Evolutionary conservation across 192 early-diverging fungal species (phyloP).

Genomic region (Gonapodya sp.): DNA sequence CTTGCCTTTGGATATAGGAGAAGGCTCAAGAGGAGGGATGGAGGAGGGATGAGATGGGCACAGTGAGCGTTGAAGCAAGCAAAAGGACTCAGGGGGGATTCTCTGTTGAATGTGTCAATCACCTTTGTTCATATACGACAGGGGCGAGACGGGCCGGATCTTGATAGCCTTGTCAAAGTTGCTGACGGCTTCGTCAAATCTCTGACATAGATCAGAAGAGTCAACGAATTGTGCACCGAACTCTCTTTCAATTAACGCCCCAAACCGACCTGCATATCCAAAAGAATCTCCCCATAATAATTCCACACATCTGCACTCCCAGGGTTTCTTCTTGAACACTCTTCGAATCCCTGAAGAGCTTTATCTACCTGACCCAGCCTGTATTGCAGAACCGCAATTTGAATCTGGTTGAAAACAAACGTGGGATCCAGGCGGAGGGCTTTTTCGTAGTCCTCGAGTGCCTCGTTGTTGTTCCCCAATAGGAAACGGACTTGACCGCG

Average conservation of each 20-base stretch:
- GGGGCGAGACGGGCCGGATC: constrained; percentile 69
- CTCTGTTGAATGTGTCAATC: constrained; percentile 7
- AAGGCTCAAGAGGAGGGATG: constrained; percentile 27
- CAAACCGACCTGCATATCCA: constrained; percentile 37
- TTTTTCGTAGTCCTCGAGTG: constrained; percentile 75
- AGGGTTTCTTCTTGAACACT: constrained; percentile 67
- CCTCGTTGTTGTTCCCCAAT: constrained; percentile 65
- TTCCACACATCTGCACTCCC: constrained; percentile 84
- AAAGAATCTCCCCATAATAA: constrained; percentile 91
- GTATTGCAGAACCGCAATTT: constrained; percentile 88
- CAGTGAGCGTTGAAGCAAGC: background rate
- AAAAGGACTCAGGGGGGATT: background rate
- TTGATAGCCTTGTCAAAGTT: constrained; percentile 84
- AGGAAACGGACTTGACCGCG: constrained; percentile 72
- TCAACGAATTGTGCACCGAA: too few species aligned
- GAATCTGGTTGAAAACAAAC: constrained; percentile 81
- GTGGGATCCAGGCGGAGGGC: constrained; percentile 64
- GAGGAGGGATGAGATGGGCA: background rate
- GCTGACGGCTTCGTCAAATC: constrained; percentile 43
- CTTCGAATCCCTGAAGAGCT: constrained; percentile 70
- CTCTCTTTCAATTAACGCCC: constrained; percentile 53
- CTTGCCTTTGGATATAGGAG: constrained; percentile 59
- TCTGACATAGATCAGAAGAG: too few species aligned
- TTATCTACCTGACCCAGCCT: constrained; percentile 68
- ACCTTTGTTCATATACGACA: constrained; percentile 97